These are phyloP conservation scores for Rhododendron ferrugineum DNA, from an alignment of 148 eudicot species.

Conservation along the genomic window DNA sequence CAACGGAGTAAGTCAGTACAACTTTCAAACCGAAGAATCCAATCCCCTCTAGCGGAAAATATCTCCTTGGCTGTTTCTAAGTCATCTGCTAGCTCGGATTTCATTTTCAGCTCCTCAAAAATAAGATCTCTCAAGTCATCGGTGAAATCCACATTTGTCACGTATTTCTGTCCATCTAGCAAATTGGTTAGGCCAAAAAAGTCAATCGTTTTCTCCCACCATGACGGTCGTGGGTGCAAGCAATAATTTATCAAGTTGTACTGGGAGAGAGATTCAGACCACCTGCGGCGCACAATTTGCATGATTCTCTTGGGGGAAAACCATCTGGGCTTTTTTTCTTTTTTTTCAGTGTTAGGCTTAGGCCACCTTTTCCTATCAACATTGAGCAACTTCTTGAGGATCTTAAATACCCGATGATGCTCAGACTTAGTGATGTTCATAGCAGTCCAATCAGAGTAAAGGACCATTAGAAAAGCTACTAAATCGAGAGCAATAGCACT, in stretches of 20 bases:
- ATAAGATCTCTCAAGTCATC: constrained; percentile 20
- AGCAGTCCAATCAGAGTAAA: constrained; percentile 34
- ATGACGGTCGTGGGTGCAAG: constrained; percentile 12
- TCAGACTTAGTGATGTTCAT: constrained; percentile 11
- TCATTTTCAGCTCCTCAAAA: constrained; percentile 24
- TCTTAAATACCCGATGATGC: background rate
- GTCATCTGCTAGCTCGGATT: constrained; percentile 27
- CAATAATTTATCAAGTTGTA: constrained; percentile 31
- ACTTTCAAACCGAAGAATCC: constrained; percentile 4
- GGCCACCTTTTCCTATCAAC: constrained; percentile 6
- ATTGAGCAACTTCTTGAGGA: background rate
- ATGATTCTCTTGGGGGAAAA: background rate
- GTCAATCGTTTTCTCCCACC: constrained; percentile 1
- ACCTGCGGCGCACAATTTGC: constrained; percentile 19
- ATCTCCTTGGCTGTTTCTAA: constrained; percentile 18
- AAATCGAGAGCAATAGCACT: constrained; percentile 37
- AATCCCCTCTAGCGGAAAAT: background rate
- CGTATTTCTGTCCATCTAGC: constrained; percentile 23
- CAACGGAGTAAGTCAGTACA: background rate
- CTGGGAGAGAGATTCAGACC: constrained; percentile 24
- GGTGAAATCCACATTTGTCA: constrained; percentile 11
- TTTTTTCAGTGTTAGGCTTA: no score
- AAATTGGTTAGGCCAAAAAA: constrained; percentile 19
- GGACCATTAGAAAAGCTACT: constrained; percentile 26
- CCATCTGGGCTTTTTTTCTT: no score